Evolutionary conservation across 768 basidiomycete genomes (phyloP), one percentile per base, ranked within the genome.

Genomic region (Phylloporus sp.): DNA sequence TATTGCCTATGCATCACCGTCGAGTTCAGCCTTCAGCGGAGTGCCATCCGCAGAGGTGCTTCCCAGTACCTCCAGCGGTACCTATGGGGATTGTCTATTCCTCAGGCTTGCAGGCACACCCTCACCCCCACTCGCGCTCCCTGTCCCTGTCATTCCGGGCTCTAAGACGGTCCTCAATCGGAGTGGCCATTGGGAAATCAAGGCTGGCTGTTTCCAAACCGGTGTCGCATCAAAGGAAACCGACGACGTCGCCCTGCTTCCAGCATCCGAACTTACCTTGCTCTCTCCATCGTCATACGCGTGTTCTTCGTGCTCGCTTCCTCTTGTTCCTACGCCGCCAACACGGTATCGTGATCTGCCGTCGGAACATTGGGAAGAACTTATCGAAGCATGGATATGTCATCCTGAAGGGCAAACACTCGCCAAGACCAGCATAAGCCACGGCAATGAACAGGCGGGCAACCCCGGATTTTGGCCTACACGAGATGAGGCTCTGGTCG

Each of bases 331-430:
- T 32, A 70, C 77, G 0, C 68, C 80, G 6, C 72, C 69, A 36
- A 65, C 81, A 18, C 72, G 69, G 40, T 98, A 89, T 68, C 81
- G 85, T 34, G 94, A 97, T 64, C 74, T 98, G 12, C 95, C 95
- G 4, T 94, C 91, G 5, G 95, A 97, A 64, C 88, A 98, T 61
- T 98, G 95, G 95, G 87, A 92, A 56, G 95, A 98, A 67, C 83
- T 98, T 15, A 82, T 98, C 18, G 95, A 97, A 56, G 88, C 94
- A 7, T 98, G 95, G 95, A 93, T 98, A 88, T 98, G 95, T 61
- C 95, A 97, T 68, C 69, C 84, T 9, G 93, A 97, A 62, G 65
- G 56, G 29, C 93, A 95, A 72, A 84, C 80, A 38, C 73, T 97
- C 44, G 70, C 80, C 45, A 75, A 80, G 54, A 78, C 79, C 56